These are phyloP conservation scores for Entrophospora sp. DNA, from an alignment of 192 early-diverging fungal species.

Conservation along the genomic window DNA sequence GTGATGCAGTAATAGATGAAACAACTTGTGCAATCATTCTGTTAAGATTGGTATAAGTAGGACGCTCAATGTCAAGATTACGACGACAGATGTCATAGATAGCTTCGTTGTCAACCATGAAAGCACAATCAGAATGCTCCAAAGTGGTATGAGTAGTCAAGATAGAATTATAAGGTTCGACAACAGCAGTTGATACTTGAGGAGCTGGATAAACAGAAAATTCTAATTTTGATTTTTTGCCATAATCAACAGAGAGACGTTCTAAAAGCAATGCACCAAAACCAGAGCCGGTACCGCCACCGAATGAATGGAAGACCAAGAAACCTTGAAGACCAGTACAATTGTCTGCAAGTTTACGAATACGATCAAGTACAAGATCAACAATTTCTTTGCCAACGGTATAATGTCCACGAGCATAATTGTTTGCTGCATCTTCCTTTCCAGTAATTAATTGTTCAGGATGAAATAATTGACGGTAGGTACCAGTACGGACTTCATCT, in stretches of 20 bases:
- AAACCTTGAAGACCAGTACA: conserved; percentile 98
- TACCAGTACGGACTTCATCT: conserved; percentile 97
- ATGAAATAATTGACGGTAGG: conserved; percentile 81
- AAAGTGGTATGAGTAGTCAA: conserved; percentile 98
- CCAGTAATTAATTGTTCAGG: conserved; percentile 98
- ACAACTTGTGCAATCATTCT: conserved; percentile 97
- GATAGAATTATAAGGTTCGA: conserved; percentile 99
- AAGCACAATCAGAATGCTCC: conserved; percentile 98
- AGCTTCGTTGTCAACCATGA: conserved; percentile 99
- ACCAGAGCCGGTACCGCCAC: conserved; percentile 98
- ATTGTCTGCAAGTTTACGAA: conserved; percentile 96
- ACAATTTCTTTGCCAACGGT: conserved; percentile 99
- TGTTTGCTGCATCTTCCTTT: conserved; percentile 99
- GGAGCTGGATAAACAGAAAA: conserved; percentile 99
- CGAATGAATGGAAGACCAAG: conserved; percentile 99
- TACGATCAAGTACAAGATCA: conserved; percentile 90
- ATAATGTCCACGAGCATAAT: conserved; percentile 99
- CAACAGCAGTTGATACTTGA: conserved; percentile 92
- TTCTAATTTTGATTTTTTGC: conserved; percentile 99
- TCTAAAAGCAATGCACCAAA: conserved; percentile 97
- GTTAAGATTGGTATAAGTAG: conserved; percentile 97
- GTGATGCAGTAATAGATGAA: conserved; percentile 98
- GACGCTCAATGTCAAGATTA: conserved; percentile 94
- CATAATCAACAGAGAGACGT: conserved; percentile 99
- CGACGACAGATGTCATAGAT: conserved; percentile 99